A percentile compares a stretch with the other conserved stretches of the same genome.
Evolutionary conservation across 371 early-diverging fungal species (phyloP).

Genomic region (Apophysomyces ossiformis): DNA sequence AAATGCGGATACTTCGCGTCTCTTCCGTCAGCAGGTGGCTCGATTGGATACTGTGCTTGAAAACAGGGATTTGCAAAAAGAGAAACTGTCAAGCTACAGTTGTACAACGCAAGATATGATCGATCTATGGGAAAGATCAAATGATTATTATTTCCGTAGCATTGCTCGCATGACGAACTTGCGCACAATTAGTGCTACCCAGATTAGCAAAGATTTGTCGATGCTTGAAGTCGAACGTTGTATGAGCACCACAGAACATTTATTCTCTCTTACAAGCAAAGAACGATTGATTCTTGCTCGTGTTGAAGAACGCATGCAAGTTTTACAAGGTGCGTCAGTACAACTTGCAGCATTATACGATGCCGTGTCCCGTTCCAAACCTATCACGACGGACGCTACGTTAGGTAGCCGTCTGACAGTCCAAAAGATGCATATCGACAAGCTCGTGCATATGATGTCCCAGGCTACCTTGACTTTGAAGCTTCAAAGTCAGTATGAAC

Average conservation of each 20-base stretch:
- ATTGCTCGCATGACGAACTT: slow-evolving; percentile 72
- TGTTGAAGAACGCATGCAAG: slow-evolving; percentile 33
- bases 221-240: slow-evolving; percentile 73
- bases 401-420: slow-evolving; percentile 39
- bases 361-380: slow-evolving; percentile 17
- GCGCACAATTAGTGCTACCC: slow-evolving; percentile 57
- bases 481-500: slow-evolving; percentile 27
- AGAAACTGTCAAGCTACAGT: slow-evolving; percentile 26
- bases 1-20: slow-evolving; percentile 39
- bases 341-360: slow-evolving; percentile 40
- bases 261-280: slow-evolving; percentile 65
- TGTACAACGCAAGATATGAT: slow-evolving; percentile 30
- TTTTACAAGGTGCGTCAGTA: slow-evolving; percentile 42
- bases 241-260: slow-evolving; percentile 73
- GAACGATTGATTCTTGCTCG: slow-evolving; percentile 57
- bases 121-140: slow-evolving; percentile 66
- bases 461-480: slow-evolving; percentile 31
- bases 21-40: slow-evolving; percentile 46
- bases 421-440: slow-evolving; percentile 56
- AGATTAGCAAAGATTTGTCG: slow-evolving; percentile 73
- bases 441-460: slow-evolving; percentile 44
- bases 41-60: slow-evolving; percentile 31
- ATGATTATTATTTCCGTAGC: slow-evolving; percentile 75
- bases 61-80: slow-evolving; percentile 35
- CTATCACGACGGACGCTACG: slow-evolving; percentile 20